Base-by-base conservation (phyloP, 78 protist species). In the Chrysochromulina tobinii region DNA sequence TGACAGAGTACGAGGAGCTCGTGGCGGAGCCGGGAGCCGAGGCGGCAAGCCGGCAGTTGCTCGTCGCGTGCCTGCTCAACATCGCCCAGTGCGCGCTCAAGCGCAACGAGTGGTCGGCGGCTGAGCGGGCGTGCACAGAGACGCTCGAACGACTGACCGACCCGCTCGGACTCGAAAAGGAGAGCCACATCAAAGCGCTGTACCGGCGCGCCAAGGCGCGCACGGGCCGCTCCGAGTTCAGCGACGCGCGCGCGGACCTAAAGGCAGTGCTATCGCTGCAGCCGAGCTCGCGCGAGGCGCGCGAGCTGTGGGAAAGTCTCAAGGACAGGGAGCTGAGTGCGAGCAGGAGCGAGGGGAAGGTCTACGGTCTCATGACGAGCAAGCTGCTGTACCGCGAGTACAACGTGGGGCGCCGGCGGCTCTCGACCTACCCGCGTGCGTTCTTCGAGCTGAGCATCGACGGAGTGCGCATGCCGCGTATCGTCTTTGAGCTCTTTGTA, bases 401-500 rank as follows among this genome's bases (percentile, higher is more conserved):
- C 14, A 27, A 27, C 4, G n/a, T 69, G 38, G 17, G 14, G 55
- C 53, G 51, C 23, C 79, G 79, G 55, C 79, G 79, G 38, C 54
- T 12, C 54, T 14, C 12, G n/a, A 27, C 79, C 12, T 4, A 17
- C 54, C 84, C 84, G 0, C 67, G 51, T 53, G 61, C n/a, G 25
- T 53, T 2, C 17, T 23, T 88, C 18, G 79, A 68, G 18, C 21
- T 67, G 27, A 2, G 15, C n/a, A 64, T 61, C 59, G 90, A 64
- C 21, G 18, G 73, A 6, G 27, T 18, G 21, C 15, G 17, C 51
- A 4, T 61, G 6, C 83, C 83, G 54, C 50, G 91, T 14, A 59
- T 87, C 61, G 81, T 58, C 59, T 87, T 87, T 27, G 90, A 87
- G 79, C 58, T 87, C 12, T 87, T 59, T 38, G 58, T 4, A 18